These are phyloP conservation scores for Tolypocladium nubicola DNA, from an alignment of 2,329 filamentous ascomycete genomes.

Conservation along the genomic window DNA sequence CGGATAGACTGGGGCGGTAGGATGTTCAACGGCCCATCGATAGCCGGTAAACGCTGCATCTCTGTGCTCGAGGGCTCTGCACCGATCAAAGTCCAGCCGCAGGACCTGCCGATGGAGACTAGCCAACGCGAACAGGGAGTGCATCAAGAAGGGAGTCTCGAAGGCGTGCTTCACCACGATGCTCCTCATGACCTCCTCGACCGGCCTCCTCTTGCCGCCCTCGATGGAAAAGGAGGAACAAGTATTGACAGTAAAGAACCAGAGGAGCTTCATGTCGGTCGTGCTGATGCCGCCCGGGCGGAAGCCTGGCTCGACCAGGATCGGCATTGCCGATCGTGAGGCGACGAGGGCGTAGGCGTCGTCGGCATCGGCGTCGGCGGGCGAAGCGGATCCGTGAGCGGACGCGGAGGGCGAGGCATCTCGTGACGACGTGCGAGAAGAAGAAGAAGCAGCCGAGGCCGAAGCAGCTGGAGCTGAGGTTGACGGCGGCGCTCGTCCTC, in stretches of 20 bases:
- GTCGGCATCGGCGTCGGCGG: neutral
- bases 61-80: conserved; percentile 32
- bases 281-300: conserved; percentile 22
- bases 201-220: conserved; percentile 17
- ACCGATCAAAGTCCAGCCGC: conserved; percentile 24
- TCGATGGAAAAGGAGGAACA: conserved; percentile 34
- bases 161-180: conserved; percentile 40
- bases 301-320: conserved; percentile 15
- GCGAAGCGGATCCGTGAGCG: neutral
- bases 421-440: conserved; percentile 4
- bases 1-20: conserved; percentile 32
- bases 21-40: conserved; percentile 36
- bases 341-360: neutral
- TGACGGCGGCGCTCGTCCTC: neutral
- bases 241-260: conserved; percentile 41
- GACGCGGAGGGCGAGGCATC: neutral
- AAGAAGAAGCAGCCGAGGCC: neutral
- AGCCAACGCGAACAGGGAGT: conserved; percentile 41
- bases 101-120: conserved; percentile 37
- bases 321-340: neutral
- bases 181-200: conserved; percentile 34
- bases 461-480: neutral
- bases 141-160: conserved; percentile 41
- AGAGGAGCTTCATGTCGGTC: conserved; percentile 42
- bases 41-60: conserved; percentile 39